Percentiles rank a stretch among this genome's conserved stretches.
These are phyloP conservation scores for Cutaneotrichosporon sp. DNA, from an alignment of 1,284 basidiomycete genomes.

Conservation along the genomic window DNA sequence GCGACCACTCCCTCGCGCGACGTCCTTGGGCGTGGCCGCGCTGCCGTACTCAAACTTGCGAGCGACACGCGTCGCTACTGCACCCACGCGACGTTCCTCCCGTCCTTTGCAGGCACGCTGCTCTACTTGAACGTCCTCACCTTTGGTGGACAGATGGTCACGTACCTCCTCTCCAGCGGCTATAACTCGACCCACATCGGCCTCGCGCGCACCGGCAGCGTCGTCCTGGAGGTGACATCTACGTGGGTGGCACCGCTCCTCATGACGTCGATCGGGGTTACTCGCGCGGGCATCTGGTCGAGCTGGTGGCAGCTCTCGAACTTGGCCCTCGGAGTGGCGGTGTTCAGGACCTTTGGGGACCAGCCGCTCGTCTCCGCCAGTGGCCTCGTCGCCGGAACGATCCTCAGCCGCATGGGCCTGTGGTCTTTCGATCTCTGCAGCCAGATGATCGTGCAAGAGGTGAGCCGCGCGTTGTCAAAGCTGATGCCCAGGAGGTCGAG, in stretches of 20 bases:
- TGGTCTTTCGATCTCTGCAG: slow-evolving; percentile 56
- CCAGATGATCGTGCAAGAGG: neutral
- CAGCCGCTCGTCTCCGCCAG: slow-evolving; percentile 38
- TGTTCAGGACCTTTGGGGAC: neutral
- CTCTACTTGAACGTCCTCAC: slow-evolving; percentile 1
- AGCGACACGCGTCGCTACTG: neutral
- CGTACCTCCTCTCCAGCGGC: neutral
- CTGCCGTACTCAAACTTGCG: neutral
- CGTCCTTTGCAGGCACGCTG: neutral
- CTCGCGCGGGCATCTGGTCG: slow-evolving; percentile 56
- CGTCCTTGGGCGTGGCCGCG: neutral
- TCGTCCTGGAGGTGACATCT: neutral
- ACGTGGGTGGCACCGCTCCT: neutral
- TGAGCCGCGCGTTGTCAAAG: neutral
- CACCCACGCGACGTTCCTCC: neutral
- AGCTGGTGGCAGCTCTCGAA: slow-evolving; percentile 52
- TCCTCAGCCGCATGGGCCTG: slow-evolving; percentile 49
- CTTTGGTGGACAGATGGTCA: slow-evolving; percentile 1
- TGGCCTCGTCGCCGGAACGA: slow-evolving; percentile 43
- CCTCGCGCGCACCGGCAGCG: neutral
- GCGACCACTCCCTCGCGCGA: neutral
- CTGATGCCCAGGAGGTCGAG: neutral
- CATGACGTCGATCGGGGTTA: slow-evolving; percentile 48
- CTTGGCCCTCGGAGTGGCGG: slow-evolving; percentile 40
- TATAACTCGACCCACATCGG: neutral